Evolutionary conservation across 805 yeast species (phyloP), one percentile per base, ranked within the genome.

Genomic region (Candida patagonica): DNA sequence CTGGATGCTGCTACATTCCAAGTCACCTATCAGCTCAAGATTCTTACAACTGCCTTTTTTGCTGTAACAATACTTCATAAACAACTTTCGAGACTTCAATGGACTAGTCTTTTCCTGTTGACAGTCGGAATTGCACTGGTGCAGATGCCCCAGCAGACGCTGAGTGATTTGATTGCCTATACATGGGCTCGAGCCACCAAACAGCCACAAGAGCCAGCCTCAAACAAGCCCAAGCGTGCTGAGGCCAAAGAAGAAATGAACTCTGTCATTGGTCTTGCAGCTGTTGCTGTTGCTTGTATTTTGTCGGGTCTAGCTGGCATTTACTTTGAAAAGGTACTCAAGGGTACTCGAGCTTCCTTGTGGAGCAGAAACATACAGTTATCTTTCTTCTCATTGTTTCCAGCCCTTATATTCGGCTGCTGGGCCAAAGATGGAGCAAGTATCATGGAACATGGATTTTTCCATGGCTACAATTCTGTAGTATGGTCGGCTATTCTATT

Each of bases 1-100:
- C 50, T 64, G 27, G 64, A 61, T 35, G 68, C 68, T 1, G 67
- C 67, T 10, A 61, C 66, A 5, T 63, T 64, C 49, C 68, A 64
- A 51, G 68, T 65, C 40, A 60, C 67, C 7, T 64, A 64, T 53
- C 68, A 64, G 53, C 61, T 64, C 40, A 64, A 64, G 46, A 64
- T 64, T 40, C 50, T 64, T 45, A 63, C 68, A 13, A 64, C 68
- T 5, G 68, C 68, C 17, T 54, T 62, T 35, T 64, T 64, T 41
- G 62, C 67, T 2, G 68, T 64, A 31, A 52, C 58, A 9, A 53
- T 64, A 40, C 53, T 64, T 26, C 58, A 59, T 38, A 54, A 62
- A 9, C 40, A 48, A 10, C 56, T 64, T n/a, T 36, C 52, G 23
- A 47, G 48, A 30, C 36, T 41, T 20, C 66, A 64, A 34, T 64